Base-by-base conservation (phyloP, 2,329 filamentous ascomycete species). In the Fusarium hostae region DNA sequence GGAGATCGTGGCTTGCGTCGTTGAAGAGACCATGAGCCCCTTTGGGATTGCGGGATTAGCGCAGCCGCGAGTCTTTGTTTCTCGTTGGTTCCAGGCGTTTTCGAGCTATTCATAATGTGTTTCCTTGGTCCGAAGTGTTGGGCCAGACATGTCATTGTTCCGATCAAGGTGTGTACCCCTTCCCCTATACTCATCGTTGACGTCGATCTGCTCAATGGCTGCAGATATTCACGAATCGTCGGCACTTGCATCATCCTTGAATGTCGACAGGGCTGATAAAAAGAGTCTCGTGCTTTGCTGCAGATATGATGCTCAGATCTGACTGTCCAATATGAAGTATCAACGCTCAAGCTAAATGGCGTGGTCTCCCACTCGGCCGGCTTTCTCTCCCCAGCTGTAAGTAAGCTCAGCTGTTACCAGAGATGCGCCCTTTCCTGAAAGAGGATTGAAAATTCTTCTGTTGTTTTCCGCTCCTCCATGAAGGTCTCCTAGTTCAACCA, bases 1-100 rank as follows among this genome's bases (percentile, higher is more conserved):
- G 66, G 67, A 48, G 54, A 65, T 51, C 37, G 72, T 77, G 75
- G 75, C 75, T 77, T 72, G 75, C 75, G 75, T 64, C 67, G 63
- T 61, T 60, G 56, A 68, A 59, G 50, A 43, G 34, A 30, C 56
- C 43, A 60, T 55, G 40, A 39, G 40, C 61, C 59, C 66, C 41
- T 68, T 68, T 63, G 47, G 72, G 66, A 75, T 67, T 76, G 77
- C 70, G 73, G 76, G 76, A 79, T 79, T 79, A 74, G 76, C 77
- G 77, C 63, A 76, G 68, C 72, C 68, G 75, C 74, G 60, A 16
- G 22, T 56, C 30, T 71, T 20, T 67, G 34, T 51, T 59, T 68
- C 62, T 72, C 63, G 75, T 77, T 76, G 74, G 75, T 44, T 63
- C 32, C 43, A 66, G 37, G 56, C n/a, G 7, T 37, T 52, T 66